Conservation (phyloP, 176 grass and related monocot genomes). For the Guadua angustifolia region DNA sequence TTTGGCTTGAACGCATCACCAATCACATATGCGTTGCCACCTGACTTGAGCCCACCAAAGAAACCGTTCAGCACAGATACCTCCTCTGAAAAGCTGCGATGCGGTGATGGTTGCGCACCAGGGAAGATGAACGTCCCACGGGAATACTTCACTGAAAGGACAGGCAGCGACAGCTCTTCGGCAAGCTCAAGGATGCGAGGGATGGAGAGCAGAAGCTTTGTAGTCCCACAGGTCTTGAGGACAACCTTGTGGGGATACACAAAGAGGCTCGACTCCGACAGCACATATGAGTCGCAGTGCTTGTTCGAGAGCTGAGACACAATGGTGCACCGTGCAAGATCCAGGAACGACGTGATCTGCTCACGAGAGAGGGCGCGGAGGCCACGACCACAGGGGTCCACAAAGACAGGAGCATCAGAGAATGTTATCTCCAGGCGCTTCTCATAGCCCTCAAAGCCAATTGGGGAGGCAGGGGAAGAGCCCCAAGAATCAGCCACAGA, state of each 20-base stretch:
- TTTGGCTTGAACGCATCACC: constrained; percentile 60
- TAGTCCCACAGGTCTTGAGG: constrained; percentile 90
- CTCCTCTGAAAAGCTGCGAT: constrained; percentile 78
- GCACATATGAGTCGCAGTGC: constrained; percentile 81
- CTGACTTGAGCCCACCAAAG: constrained; percentile 76
- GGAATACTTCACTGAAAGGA: constrained; percentile 81
- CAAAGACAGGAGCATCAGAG: constrained; percentile 72
- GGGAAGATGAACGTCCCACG: constrained; percentile 88
- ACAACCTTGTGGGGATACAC: constrained; percentile 80
- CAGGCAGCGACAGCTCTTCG: constrained; percentile 53
- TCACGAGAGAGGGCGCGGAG: constrained; percentile 64
- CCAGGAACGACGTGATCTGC: constrained; percentile 78
- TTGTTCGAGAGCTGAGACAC: constrained; percentile 82
- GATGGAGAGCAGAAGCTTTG: constrained; percentile 77
- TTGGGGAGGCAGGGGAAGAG: constrained; percentile 59
- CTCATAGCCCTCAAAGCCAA: constrained; percentile 96
- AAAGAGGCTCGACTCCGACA: constrained; percentile 93
- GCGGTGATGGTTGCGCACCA: constrained; percentile 68
- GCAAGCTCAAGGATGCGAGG: constrained; percentile 86
- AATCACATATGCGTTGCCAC: constrained; percentile 74
- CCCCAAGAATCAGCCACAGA: constrained; percentile 44
- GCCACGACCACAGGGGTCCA: constrained; percentile 63
- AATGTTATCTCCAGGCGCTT: constrained; percentile 88
- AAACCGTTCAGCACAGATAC: constrained; percentile 64
- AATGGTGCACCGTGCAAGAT: constrained; percentile 80